These are phyloP conservation scores for Cladorrhinum sp. DNA, from an alignment of 2,329 filamentous ascomycete species.

Conservation along the genomic window DNA sequence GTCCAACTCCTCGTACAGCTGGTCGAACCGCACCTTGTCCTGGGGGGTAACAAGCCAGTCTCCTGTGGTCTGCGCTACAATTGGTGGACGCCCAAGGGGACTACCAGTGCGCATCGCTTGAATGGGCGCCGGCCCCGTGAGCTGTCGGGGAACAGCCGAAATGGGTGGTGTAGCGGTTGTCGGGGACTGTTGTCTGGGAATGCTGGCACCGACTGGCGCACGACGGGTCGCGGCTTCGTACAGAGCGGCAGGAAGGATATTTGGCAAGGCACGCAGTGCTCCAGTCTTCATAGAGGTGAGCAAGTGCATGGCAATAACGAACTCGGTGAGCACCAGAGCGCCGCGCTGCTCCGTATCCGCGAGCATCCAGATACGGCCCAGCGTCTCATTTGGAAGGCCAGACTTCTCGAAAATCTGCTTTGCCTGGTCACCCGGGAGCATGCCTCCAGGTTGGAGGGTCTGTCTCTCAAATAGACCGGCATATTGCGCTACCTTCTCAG, in stretches of 20 bases:
- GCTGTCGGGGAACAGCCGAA: constrained; percentile 74
- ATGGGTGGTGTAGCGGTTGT: constrained; percentile 52
- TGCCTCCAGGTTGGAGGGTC: constrained; percentile 64
- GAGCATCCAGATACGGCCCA: constrained; percentile 95
- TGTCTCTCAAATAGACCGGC: constrained; percentile 87
- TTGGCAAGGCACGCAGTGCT: constrained; percentile 74
- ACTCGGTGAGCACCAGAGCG: constrained; percentile 81
- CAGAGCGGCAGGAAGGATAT: constrained; percentile 74
- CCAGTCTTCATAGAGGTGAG: constrained; percentile 88
- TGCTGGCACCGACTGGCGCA: constrained; percentile 43
- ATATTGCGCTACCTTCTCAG: constrained; percentile 89
- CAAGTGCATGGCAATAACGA: constrained; percentile 97
- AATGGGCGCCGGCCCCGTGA: constrained; percentile 62
- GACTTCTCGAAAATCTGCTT: constrained; percentile 96
- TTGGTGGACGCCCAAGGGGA: constrained; percentile 51
- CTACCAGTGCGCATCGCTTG: constrained; percentile 61
- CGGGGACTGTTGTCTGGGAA: constrained; percentile 47
- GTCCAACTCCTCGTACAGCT: constrained; percentile 80
- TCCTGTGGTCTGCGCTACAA: constrained; percentile 43
- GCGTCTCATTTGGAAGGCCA: constrained; percentile 79
- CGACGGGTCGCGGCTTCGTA: constrained; percentile 86
- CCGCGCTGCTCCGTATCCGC: constrained; percentile 92
- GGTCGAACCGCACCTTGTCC: constrained; percentile 86
- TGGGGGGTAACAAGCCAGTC: constrained; percentile 81
- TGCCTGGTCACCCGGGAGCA: constrained; percentile 80